Evolutionary conservation across 2,329 filamentous ascomycete genomes (phyloP).

Genomic region (Pseudocercospora ulei): DNA sequence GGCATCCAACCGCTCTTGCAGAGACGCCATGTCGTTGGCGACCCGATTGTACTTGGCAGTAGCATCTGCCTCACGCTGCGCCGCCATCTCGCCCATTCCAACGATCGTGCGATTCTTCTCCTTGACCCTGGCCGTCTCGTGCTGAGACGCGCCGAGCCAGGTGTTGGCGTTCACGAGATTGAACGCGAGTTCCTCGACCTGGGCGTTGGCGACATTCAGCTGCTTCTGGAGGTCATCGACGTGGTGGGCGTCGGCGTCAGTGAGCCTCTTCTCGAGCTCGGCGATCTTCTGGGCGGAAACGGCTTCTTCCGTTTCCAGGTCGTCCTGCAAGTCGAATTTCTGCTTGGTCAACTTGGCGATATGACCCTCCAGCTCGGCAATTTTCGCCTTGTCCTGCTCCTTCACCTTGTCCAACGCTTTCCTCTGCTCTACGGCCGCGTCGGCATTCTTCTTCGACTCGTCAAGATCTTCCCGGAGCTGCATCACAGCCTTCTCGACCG

Average conservation of each 20-base stretch:
- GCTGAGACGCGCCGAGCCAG: background rate
- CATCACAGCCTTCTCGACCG: background rate
- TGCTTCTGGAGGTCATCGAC: background rate
- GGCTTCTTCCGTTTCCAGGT: slow-evolving; percentile 1
- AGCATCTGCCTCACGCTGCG: background rate
- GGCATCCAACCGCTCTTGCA: background rate
- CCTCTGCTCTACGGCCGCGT: background rate
- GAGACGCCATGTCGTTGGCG: too few relatives aligned
- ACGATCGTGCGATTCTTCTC: background rate
- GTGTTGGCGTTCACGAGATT: background rate
- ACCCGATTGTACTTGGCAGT: too few relatives aligned
- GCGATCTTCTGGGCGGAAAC: slow-evolving; percentile 1
- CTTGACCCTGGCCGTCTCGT: background rate
- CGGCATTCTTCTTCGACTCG: background rate
- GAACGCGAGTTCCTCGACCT: background rate
- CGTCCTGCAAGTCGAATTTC: background rate
- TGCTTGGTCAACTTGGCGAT: background rate
- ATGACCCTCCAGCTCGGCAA: background rate
- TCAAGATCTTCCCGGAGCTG: background rate
- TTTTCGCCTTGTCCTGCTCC: background rate
- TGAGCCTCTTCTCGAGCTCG: background rate
- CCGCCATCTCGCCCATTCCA: background rate
- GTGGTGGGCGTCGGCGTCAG: background rate
- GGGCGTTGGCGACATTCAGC: background rate
- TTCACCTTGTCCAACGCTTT: background rate